Percentiles rank a stretch among this genome's conserved stretches.
phyloP scores from a whole-genome alignment of 2,329 filamentous ascomycete species.

The Epichloe elymi region DNA sequence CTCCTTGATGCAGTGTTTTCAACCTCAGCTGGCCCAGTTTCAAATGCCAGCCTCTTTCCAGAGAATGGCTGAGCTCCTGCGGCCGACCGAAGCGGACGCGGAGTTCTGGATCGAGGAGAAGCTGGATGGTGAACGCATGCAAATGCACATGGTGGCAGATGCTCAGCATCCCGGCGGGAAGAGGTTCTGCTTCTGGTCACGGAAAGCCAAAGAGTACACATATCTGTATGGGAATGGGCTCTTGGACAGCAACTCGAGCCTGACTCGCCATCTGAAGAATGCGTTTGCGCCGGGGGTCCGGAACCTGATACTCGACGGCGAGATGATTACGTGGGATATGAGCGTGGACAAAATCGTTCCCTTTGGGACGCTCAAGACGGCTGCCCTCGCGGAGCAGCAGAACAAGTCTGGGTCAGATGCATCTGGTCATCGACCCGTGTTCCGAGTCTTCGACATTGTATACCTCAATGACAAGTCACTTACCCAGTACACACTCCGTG shows the following conservation, averaged over 20 bases:
- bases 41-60: conserved; percentile 68
- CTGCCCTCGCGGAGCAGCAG: conserved; percentile 65
- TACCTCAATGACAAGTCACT: conserved; percentile 72
- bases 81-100: conserved; percentile 52
- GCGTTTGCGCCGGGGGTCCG: conserved; percentile 68
- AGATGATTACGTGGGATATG: conserved; percentile 98
- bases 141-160: conserved; percentile 80
- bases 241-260: conserved; percentile 57
- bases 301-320: conserved; percentile 85
- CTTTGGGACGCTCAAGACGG: conserved; percentile 89
- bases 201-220: conserved; percentile 92
- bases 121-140: conserved; percentile 91
- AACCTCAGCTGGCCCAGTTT: conserved; percentile 88
- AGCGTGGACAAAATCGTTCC: conserved; percentile 70
- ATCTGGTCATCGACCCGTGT: conserved; percentile 51
- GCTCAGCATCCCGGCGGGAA: conserved; percentile 52
- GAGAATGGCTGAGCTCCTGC: conserved; percentile 59
- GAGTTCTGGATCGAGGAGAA: conserved; percentile 98
- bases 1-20: conserved; percentile 84
- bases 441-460: conserved; percentile 81
- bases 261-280: conserved; percentile 66
- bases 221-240: conserved; percentile 79
- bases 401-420: conserved; percentile 41
- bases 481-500: conserved; percentile 69
- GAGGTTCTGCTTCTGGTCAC: conserved; percentile 79